Percentiles rank a stretch among this genome's conserved stretches.
Evolutionary conservation across 495 filamentous ascomycete genomes (phyloP).

Genomic region (Penicillium psychrofluorescens): DNA sequence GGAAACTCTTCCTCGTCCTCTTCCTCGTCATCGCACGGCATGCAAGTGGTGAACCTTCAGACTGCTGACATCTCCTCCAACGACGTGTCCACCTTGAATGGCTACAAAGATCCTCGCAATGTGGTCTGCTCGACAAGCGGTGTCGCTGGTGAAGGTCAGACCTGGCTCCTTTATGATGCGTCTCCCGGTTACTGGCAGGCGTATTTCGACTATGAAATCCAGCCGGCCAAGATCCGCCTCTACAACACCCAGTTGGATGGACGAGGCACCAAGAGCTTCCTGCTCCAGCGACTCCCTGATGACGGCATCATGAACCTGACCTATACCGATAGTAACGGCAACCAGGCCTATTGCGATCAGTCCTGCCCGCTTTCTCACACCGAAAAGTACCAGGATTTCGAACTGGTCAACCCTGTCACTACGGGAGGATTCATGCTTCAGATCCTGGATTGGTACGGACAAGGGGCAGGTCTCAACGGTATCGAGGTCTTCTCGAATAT

Average conservation of each 20-base stretch:
- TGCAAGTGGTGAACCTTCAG: conserved; percentile 77
- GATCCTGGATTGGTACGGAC: conserved; percentile 77
- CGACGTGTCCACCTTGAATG: conserved; percentile 49
- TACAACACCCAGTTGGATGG: conserved; percentile 86
- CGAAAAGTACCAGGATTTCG: conserved; percentile 77
- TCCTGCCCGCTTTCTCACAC: conserved; percentile 71
- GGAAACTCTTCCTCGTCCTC: conserved; percentile 60
- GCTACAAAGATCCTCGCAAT: conserved; percentile 71
- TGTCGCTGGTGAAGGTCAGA: conserved; percentile 57
- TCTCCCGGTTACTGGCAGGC: conserved; percentile 80
- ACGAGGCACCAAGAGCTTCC: conserved; percentile 78
- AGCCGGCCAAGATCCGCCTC: conserved; percentile 77
- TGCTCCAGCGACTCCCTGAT: conserved; percentile 73
- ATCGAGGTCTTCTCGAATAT: conserved; percentile 87
- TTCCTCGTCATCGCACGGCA: conserved; percentile 48
- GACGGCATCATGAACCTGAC: conserved; percentile 96
- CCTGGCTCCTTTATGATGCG: conserved; percentile 80
- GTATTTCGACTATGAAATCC: conserved; percentile 70
- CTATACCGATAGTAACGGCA: conserved; percentile 65
- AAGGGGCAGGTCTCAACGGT: conserved; percentile 78
- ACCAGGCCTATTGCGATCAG: conserved; percentile 63
- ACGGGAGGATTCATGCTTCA: conserved; percentile 88
- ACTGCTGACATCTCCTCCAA: conserved; percentile 65
- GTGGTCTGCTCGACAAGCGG: conserved; percentile 75
- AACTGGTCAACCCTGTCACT: conserved; percentile 77